Conservation (phyloP, 2,329 filamentous ascomycete species). For the Cladosporium halotolerans region DNA sequence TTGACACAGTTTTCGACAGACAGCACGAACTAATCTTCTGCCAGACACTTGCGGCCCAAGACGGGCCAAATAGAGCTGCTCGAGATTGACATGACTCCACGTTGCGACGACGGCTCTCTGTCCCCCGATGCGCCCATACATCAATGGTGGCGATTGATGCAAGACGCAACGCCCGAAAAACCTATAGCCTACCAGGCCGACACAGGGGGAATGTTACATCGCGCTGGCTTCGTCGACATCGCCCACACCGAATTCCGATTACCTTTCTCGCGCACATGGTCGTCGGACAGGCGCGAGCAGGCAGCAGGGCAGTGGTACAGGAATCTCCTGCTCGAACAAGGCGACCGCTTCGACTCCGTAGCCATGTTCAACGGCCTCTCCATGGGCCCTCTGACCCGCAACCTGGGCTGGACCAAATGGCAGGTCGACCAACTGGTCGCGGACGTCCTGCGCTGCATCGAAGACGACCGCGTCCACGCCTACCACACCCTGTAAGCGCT, state of each 20-base stretch:
- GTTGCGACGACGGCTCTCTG: constrained; percentile 60
- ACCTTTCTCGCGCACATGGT: constrained; percentile 65
- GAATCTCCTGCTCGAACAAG: constrained; percentile 58
- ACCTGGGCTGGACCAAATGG: constrained; percentile 52
- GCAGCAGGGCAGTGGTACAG: constrained; percentile 64
- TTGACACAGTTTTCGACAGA: neutral
- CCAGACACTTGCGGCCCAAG: constrained; percentile 66
- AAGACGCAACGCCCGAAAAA: constrained; percentile 61
- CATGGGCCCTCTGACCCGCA: constrained; percentile 50
- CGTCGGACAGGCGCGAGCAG: constrained; percentile 61
- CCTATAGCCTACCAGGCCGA: constrained; percentile 58
- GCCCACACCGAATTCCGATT: constrained; percentile 56
- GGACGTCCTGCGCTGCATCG: constrained; percentile 51
- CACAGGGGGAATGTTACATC: constrained; percentile 56
- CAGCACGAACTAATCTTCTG: neutral
- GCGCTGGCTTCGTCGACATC: constrained; percentile 74
- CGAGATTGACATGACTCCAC: constrained; percentile 77
- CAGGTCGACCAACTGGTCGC: constrained; percentile 58
- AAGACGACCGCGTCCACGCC: constrained; percentile 11
- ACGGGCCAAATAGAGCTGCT: constrained; percentile 74
- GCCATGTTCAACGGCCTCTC: constrained; percentile 21
- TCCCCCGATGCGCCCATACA: constrained; percentile 51
- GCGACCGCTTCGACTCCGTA: constrained; percentile 58
- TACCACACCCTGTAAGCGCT: constrained; percentile 14
- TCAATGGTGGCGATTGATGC: constrained; percentile 64